These are phyloP conservation scores for Fusarium coffeatum DNA, from an alignment of 2,329 filamentous ascomycete species.

Conservation along the genomic window DNA sequence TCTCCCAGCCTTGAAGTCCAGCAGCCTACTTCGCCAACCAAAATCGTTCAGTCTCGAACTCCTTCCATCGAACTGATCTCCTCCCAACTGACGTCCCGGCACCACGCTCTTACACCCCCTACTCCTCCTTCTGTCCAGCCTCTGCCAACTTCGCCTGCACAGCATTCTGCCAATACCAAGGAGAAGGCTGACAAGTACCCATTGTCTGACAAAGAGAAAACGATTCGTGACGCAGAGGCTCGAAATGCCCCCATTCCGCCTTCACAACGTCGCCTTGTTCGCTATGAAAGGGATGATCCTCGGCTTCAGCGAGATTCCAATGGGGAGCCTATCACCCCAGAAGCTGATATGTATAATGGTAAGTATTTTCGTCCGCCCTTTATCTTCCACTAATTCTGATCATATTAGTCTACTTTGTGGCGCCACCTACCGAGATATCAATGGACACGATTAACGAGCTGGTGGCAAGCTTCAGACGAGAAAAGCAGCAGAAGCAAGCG, in stretches of 20 bases:
- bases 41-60: neutral
- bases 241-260: neutral
- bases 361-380: neutral
- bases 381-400: neutral
- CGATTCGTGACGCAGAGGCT: conserved; percentile 1
- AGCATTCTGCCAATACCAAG: too few species aligned
- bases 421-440: neutral
- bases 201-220: neutral
- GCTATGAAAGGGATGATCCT: neutral
- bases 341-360: neutral
- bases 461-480: neutral
- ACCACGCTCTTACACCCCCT: neutral
- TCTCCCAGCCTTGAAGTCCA: neutral
- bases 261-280: conserved; percentile 8
- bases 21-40: neutral
- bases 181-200: neutral
- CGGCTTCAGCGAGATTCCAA: neutral
- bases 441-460: neutral
- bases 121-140: neutral
- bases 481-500: neutral
- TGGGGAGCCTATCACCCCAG: neutral
- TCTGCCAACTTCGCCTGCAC: too few species aligned
- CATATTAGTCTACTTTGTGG: neutral
- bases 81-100: neutral
- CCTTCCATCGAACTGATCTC: neutral